phyloP scores from a whole-genome alignment of 257 asterid genomes.

The Primulina tabacum region DNA sequence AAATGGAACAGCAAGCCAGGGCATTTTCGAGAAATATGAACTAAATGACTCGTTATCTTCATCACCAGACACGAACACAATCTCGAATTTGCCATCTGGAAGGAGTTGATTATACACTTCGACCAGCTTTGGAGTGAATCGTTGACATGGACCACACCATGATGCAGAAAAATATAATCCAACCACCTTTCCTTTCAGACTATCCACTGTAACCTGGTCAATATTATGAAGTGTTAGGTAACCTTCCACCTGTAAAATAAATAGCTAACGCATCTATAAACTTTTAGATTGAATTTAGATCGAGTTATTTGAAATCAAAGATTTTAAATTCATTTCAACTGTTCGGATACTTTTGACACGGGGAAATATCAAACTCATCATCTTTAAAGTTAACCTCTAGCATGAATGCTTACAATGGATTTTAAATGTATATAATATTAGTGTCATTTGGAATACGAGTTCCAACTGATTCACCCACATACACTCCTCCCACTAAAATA shows the following conservation, averaged over 20 bases:
- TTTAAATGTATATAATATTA: too few species aligned
- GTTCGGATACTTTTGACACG: neutral
- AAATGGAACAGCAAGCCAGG: conserved; percentile 88
- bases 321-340: too few species aligned
- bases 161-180: conserved; percentile 92
- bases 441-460: too few species aligned
- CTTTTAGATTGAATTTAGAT: neutral
- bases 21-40: conserved; percentile 74
- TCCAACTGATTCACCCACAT: too few species aligned
- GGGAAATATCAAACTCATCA: neutral
- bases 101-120: conserved; percentile 65
- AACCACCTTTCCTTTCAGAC: conserved; percentile 51
- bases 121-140: conserved; percentile 62
- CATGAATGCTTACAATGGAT: too few species aligned
- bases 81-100: conserved; percentile 52
- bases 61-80: conserved; percentile 67
- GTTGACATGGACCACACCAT: conserved; percentile 91
- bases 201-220: conserved; percentile 52
- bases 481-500: too few species aligned
- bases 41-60: conserved; percentile 55
- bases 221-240: neutral
- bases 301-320: neutral
- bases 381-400: neutral
- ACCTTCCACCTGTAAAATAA: neutral
- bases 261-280: too few species aligned